Evolutionary conservation across 805 yeast species (phyloP).

Genomic region (Dipodascus albidus): DNA sequence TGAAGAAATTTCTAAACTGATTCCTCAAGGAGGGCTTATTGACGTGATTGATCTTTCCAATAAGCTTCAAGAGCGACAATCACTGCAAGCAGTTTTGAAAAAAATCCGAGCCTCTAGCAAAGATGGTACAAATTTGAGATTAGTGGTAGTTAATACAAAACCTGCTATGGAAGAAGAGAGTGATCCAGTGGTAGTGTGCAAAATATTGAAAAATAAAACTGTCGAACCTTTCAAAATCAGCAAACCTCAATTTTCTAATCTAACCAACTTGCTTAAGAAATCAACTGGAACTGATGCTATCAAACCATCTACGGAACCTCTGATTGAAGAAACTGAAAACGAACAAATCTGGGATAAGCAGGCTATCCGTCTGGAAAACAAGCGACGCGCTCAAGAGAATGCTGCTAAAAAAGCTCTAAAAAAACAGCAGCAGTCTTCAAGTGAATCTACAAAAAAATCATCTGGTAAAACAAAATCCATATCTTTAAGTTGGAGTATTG

Average conservation of each 20-base stretch:
- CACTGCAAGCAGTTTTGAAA: constrained; percentile 7
- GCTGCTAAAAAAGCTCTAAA: neutral
- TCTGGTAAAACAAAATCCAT: constrained; percentile 17
- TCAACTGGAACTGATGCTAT: neutral
- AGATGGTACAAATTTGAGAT: constrained; percentile 5
- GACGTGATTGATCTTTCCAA: constrained; percentile 11
- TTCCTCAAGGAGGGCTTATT: constrained; percentile 14
- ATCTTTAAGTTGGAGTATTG: constrained; percentile 24
- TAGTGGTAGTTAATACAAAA: constrained; percentile 13
- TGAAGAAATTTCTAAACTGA: constrained; percentile 13
- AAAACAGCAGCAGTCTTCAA: constrained; percentile 6
- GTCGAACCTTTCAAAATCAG: neutral
- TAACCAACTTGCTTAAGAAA: too few relatives aligned
- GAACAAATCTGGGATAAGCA: neutral
- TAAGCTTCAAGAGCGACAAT: constrained; percentile 7
- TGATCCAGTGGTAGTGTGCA: constrained; percentile 18
- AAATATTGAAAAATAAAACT: constrained; percentile 7
- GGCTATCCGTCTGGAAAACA: neutral
- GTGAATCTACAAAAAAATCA: constrained; percentile 6
- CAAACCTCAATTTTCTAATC: too few relatives aligned
- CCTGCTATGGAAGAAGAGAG: constrained; percentile 3
- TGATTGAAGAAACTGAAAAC: neutral
- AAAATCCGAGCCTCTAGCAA: constrained; percentile 4
- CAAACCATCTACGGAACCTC: neutral
- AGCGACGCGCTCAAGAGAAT: constrained; percentile 2